phyloP scores from a whole-genome alignment of 1,284 basidiomycete genomes.

The Phellinidium pouzarii region DNA sequence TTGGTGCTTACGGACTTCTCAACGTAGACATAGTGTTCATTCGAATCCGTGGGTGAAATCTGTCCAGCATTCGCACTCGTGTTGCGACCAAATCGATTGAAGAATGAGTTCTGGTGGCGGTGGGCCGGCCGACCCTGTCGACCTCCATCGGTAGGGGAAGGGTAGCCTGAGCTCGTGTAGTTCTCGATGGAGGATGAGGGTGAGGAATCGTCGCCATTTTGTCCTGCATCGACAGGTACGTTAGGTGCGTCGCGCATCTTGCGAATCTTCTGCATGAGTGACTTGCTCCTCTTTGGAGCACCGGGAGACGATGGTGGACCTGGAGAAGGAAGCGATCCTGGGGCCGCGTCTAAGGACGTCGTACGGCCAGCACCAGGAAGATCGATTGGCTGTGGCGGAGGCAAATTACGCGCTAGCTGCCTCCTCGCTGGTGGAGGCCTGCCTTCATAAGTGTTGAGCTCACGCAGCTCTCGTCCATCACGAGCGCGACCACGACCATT shows the following conservation, averaged over 20 bases:
- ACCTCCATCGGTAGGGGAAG: slow-evolving; percentile 20
- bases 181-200: slow-evolving; percentile 43
- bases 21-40: slow-evolving; percentile 59
- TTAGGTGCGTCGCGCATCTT: slow-evolving; percentile 79
- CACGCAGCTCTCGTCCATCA: slow-evolving; percentile 37
- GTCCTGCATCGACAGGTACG: slow-evolving; percentile 56
- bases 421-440: slow-evolving; percentile 24
- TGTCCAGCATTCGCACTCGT: slow-evolving; percentile 22
- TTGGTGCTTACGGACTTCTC: slow-evolving; percentile 38
- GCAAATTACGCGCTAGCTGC: slow-evolving; percentile 42
- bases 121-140: slow-evolving; percentile 48
- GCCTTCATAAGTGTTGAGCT: slow-evolving; percentile 38
- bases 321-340: slow-evolving; percentile 32
- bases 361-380: slow-evolving; percentile 37
- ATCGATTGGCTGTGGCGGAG: slow-evolving; percentile 77
- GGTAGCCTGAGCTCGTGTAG: slow-evolving; percentile 17
- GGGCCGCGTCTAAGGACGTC: slow-evolving; percentile 27
- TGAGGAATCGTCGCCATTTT: slow-evolving; percentile 36
- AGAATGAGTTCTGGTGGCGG: slow-evolving; percentile 61
- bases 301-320: slow-evolving; percentile 28
- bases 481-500: slow-evolving; percentile 12
- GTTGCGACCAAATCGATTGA: slow-evolving; percentile 49
- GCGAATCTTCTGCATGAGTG: slow-evolving; percentile 76
- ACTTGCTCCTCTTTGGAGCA: slow-evolving; percentile 63
- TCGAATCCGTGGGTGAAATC: slow-evolving; percentile 35